A percentile compares a stretch with the other conserved stretches of the same genome.
Evolutionary conservation across 768 basidiomycete species (phyloP).

Genomic region (Chalciporus sphaerocephalus): DNA sequence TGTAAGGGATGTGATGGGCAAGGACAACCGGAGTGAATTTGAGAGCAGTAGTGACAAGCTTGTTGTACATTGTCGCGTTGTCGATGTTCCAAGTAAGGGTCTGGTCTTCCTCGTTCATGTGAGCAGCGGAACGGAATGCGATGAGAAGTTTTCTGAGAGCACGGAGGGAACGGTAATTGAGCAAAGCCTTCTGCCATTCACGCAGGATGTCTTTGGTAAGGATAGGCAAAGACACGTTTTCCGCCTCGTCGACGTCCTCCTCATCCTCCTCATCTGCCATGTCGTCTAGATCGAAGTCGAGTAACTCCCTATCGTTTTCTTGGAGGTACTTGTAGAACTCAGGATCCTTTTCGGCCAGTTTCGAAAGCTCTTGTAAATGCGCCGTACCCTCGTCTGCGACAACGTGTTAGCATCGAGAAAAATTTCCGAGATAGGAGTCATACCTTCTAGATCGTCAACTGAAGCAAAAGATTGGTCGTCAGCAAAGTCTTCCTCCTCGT

Average conservation of each 20-base stretch:
- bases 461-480: conserved; percentile 71
- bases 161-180: conserved; percentile 83
- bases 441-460: conserved; percentile 74
- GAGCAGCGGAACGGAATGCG: conserved; percentile 86
- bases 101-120: conserved; percentile 83
- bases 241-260: conserved; percentile 39
- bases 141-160: conserved; percentile 79
- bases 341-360: conserved; percentile 94
- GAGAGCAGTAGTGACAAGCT: conserved; percentile 81
- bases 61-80: conserved; percentile 80
- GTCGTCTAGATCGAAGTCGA: conserved; percentile 63
- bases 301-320: conserved; percentile 90
- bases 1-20: conserved; percentile 83
- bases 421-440: not conserved
- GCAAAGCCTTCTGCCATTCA: conserved; percentile 83
- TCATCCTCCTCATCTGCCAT: conserved; percentile 46
- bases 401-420: not conserved
- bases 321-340: conserved; percentile 98
- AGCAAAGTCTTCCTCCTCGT: conserved; percentile 40
- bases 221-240: conserved; percentile 43
- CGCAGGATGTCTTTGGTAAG: conserved; percentile 68
- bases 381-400: conserved; percentile 60
- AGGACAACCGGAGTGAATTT: conserved; percentile 89
- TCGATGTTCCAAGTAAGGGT: conserved; percentile 85
- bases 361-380: conserved; percentile 79